A percentile compares a stretch with the other conserved stretches of the same genome.
phyloP scores from a whole-genome alignment of 257 asterid genomes.

The Solanum clarkiae region DNA sequence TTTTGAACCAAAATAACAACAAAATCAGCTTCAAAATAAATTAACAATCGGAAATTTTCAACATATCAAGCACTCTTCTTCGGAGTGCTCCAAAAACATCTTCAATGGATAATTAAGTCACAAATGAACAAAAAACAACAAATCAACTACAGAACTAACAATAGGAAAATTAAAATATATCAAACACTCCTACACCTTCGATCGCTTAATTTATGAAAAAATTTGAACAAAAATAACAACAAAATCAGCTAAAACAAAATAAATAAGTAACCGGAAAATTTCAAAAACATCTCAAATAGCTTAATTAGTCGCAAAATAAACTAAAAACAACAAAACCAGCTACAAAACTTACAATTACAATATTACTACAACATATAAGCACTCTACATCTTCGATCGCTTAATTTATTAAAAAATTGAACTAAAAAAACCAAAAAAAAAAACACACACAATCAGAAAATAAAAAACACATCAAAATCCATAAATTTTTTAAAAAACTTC shows the following conservation, averaged over 20 bases:
- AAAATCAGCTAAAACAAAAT: neutral
- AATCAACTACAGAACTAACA: neutral
- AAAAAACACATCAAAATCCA: neutral
- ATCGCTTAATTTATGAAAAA: neutral
- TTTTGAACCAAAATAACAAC: neutral
- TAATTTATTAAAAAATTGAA: neutral
- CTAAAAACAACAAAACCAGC: neutral
- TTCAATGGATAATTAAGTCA: neutral
- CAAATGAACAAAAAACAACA: neutral
- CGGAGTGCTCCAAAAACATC: constrained; percentile 1
- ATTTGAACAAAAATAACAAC: neutral
- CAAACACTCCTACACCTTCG: neutral
- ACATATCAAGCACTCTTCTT: neutral
- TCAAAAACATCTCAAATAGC: neutral
- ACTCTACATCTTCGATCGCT: neutral
- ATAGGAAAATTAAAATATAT: neutral
- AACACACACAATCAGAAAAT: neutral
- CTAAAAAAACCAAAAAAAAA: neutral
- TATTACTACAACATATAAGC: neutral
- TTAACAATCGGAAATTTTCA: neutral
- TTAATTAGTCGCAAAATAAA: neutral
- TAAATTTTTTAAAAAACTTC: neutral
- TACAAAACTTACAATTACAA: neutral
- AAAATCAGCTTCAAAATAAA: neutral
- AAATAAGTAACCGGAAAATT: neutral